A percentile compares a stretch with the other conserved stretches of the same genome.
Conservation (phyloP, 441 rosid species). For the Adansonia gregorii region DNA sequence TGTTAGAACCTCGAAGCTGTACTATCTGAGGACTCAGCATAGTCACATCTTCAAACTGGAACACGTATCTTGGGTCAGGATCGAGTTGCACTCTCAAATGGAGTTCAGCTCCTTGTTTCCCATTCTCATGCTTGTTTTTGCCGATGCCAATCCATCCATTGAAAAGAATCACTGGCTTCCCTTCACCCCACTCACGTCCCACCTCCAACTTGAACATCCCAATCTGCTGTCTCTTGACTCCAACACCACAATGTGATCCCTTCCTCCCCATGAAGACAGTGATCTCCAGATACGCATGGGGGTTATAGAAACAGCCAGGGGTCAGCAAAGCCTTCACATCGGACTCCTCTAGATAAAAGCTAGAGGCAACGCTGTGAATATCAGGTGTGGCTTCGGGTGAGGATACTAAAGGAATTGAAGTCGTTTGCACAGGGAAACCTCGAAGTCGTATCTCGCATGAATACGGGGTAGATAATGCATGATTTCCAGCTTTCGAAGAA, state of each 20-base stretch:
- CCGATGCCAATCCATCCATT: conserved; percentile 91
- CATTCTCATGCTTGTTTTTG: conserved; percentile 65
- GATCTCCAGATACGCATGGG: conserved; percentile 73
- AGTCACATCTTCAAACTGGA: conserved; percentile 89
- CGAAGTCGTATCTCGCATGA: conserved; percentile 80
- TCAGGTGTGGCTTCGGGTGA: conserved; percentile 78
- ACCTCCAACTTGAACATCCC: conserved; percentile 83
- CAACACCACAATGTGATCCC: conserved; percentile 77
- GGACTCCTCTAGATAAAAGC: conserved; percentile 88
- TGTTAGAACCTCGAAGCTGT: conserved; percentile 88
- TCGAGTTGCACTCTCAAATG: conserved; percentile 84
- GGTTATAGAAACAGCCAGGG: conserved; percentile 75
- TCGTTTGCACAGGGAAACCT: conserved; percentile 87
- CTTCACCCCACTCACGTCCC: conserved; percentile 87
- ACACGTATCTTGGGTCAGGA: conserved; percentile 93
- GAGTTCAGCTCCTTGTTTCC: conserved; percentile 73
- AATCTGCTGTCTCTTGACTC: conserved; percentile 75
- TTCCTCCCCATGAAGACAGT: conserved; percentile 66
- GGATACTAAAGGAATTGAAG: conserved; percentile 70
- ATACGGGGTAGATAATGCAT: conserved; percentile 57
- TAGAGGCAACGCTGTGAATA: conserved; percentile 68
- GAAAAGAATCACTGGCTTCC: conserved; percentile 71
- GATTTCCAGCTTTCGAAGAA: conserved; percentile 53
- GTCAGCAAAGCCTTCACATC: conserved; percentile 74
- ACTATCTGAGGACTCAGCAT: conserved; percentile 87